Conservation (phyloP, 208 protist genomes). For the Acanthamoeba culbertsoni region DNA sequence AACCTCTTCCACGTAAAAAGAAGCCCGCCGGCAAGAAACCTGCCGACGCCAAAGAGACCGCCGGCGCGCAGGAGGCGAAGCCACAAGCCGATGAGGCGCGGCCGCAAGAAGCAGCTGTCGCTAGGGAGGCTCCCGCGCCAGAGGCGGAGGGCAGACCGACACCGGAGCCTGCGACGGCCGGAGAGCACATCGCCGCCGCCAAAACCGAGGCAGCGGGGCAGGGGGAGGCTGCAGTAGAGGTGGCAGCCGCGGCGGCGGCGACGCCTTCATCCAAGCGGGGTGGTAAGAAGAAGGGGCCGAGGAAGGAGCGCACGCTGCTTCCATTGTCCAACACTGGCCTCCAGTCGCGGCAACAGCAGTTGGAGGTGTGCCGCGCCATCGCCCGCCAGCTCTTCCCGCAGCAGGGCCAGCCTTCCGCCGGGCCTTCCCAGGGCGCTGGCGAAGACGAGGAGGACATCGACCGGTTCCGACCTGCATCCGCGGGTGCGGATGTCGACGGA, state of each 20-base stretch:
- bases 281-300: not conserved
- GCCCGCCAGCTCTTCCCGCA: not conserved
- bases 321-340: not conserved
- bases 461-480: not conserved
- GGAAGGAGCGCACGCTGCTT: constrained; percentile 6
- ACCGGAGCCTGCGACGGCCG: not conserved
- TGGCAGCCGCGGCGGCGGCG: not conserved
- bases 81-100: not conserved
- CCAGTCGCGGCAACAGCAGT: not conserved
- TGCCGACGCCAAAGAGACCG: not conserved
- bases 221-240: not conserved
- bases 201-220: not conserved
- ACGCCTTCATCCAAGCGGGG: not conserved
- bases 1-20: not conserved
- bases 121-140: not conserved
- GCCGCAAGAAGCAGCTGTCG: not conserved
- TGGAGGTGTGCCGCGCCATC: constrained; percentile 1
- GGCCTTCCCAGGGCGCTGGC: no score
- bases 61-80: not conserved
- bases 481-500: not conserved
- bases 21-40: not conserved
- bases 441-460: not conserved
- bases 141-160: not conserved
- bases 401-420: not conserved
- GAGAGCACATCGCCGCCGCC: not conserved